Evolutionary conservation across 2,329 filamentous ascomycete genomes (phyloP).

Genomic region (Ophiostoma sp.): DNA sequence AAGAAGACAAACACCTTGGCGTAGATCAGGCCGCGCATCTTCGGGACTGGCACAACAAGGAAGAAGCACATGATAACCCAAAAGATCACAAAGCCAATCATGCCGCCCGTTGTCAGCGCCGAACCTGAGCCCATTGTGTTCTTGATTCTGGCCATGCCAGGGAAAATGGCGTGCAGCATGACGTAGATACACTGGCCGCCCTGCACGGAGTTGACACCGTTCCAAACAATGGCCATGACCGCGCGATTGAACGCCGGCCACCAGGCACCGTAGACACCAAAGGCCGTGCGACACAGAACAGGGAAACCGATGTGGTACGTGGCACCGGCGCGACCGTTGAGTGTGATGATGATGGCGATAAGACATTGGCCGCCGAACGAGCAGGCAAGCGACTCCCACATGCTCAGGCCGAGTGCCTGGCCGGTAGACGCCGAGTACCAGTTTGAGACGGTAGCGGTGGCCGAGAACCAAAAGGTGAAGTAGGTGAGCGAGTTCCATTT

Average conservation of each 20-base stretch:
- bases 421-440: constrained; percentile 35
- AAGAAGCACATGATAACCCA: constrained; percentile 30
- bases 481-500: constrained; percentile 40
- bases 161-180: constrained; percentile 41
- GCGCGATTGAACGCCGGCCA: constrained; percentile 43
- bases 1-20: constrained; percentile 22
- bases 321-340: constrained; percentile 33
- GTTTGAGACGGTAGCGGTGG: constrained; percentile 36
- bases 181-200: constrained; percentile 30
- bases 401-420: constrained; percentile 41
- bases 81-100: constrained; percentile 21
- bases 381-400: constrained; percentile 45
- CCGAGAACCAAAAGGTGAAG: constrained; percentile 41
- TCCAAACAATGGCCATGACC: constrained; percentile 36
- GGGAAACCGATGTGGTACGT: constrained; percentile 41
- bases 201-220: constrained; percentile 14
- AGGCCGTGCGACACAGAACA: constrained; percentile 39
- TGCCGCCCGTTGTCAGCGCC: constrained; percentile 18
- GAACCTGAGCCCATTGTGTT: constrained; percentile 29
- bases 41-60: constrained; percentile 21
- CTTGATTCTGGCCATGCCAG: constrained; percentile 36
- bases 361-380: constrained; percentile 39
- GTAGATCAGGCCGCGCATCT: constrained; percentile 23
- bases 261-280: constrained; percentile 38
- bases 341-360: constrained; percentile 37